Conservation (phyloP, 345 rosid species). For the Salix viminalis region DNA sequence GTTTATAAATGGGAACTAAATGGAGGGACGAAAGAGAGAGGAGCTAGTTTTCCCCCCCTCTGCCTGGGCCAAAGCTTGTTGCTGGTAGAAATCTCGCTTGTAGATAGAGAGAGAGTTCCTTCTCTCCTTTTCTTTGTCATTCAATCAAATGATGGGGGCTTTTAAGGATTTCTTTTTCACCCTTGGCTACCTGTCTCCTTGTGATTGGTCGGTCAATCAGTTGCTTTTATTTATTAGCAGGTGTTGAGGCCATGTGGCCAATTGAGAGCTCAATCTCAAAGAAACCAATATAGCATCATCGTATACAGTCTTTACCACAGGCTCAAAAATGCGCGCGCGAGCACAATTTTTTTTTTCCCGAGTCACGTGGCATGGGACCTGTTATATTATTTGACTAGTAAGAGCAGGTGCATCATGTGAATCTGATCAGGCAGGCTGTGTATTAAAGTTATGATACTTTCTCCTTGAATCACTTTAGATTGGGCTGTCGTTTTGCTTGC, state of each 20-base stretch:
- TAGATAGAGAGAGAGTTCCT: not conserved
- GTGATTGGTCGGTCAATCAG: constrained; percentile 9
- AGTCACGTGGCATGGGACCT: not conserved
- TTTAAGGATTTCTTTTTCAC: not conserved
- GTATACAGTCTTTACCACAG: not conserved
- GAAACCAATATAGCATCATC: not conserved
- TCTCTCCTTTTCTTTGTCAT: not conserved
- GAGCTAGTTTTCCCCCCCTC: too few species aligned
- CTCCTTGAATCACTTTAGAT: not conserved
- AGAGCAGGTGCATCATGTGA: not conserved
- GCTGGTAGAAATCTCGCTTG: not conserved
- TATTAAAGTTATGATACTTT: too few species aligned
- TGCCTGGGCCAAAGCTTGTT: not conserved
- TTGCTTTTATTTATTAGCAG: not conserved
- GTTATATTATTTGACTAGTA: not conserved
- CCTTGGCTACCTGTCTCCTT: not conserved
- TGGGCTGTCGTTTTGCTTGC: not conserved
- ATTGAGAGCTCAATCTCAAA: not conserved
- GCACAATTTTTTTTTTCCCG: not conserved
- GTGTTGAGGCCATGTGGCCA: constrained; percentile 1
- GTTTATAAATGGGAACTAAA: not conserved
- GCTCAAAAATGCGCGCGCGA: not conserved
- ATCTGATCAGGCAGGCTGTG: not conserved
- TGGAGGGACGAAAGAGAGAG: constrained; percentile 18
- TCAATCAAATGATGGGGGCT: not conserved